Evolutionary conservation across 148 eudicot species (phyloP).

Genomic region (Rhododendron kiyosumense): DNA sequence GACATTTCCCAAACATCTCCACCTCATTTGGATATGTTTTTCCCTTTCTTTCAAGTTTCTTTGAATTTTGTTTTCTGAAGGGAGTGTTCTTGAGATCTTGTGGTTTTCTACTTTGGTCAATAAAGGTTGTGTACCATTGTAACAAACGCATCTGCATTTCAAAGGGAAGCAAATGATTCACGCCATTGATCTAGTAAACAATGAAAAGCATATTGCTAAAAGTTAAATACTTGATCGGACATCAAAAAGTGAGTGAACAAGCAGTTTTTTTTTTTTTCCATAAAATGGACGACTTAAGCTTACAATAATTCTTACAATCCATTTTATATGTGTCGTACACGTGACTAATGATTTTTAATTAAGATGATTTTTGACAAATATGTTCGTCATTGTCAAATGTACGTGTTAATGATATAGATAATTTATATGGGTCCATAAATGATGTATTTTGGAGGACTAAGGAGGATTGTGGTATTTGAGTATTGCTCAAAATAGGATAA

Average conservation of each 20-base stretch:
- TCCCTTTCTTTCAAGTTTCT: not conserved
- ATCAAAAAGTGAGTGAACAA: not conserved
- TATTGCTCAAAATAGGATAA: too few relatives aligned
- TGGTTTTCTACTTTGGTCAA: not conserved
- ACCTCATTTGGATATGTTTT: not conserved
- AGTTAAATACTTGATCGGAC: not conserved
- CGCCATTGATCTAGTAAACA: not conserved
- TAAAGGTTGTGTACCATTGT: not conserved
- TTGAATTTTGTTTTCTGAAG: not conserved
- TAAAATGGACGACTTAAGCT: not conserved
- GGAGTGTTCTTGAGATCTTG: not conserved
- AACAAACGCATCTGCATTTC: not conserved
- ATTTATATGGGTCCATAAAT: not conserved
- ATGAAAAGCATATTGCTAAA: not conserved
- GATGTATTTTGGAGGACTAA: not conserved
- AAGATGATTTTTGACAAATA: not conserved
- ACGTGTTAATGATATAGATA: not conserved
- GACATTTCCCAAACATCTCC: not conserved
- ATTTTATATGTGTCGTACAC: too few relatives aligned
- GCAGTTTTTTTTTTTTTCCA: not conserved
- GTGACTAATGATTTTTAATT: not conserved
- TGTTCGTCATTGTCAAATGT: too few relatives aligned
- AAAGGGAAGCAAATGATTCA: not conserved
- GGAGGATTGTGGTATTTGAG: not conserved
- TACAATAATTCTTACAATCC: not conserved